A percentile compares a stretch with the other conserved stretches of the same genome.
Evolutionary conservation across 2,329 filamentous ascomycete species (phyloP).

Genomic region (Pseudogymnoascus sp.): DNA sequence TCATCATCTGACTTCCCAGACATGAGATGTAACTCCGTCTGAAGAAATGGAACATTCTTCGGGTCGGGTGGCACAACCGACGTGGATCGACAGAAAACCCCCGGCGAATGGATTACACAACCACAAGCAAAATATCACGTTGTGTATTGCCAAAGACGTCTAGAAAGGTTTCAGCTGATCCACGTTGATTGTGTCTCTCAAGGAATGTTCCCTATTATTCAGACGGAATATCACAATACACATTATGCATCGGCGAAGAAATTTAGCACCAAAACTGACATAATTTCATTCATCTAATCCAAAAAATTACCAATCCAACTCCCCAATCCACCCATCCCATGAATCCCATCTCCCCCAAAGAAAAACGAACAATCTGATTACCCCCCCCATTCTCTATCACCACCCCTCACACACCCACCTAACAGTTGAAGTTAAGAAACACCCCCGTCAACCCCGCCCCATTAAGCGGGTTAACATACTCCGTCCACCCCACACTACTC

Average conservation of each 20-base stretch:
- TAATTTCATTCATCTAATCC: background rate
- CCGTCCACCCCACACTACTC: background rate
- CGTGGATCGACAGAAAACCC: background rate
- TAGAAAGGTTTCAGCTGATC: background rate
- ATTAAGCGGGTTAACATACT: background rate
- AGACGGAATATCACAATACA: background rate
- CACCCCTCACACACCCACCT: background rate
- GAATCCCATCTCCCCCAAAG: background rate
- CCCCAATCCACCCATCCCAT: background rate
- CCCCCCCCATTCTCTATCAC: background rate
- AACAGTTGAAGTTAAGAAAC: background rate
- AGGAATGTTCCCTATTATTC: background rate
- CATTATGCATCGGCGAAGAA: background rate
- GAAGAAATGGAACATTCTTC: background rate
- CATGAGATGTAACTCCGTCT: background rate
- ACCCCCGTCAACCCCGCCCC: background rate
- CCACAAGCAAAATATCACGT: background rate
- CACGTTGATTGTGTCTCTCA: background rate
- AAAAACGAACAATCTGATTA: background rate
- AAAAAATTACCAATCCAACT: background rate
- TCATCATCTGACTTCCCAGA: background rate
- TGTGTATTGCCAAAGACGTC: background rate
- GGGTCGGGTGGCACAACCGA: background rate
- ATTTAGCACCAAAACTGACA: background rate
- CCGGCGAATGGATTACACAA: background rate